Base-by-base conservation (phyloP, 176 grass and related monocot species). In the Bolboschoenus planiculmis region DNA sequence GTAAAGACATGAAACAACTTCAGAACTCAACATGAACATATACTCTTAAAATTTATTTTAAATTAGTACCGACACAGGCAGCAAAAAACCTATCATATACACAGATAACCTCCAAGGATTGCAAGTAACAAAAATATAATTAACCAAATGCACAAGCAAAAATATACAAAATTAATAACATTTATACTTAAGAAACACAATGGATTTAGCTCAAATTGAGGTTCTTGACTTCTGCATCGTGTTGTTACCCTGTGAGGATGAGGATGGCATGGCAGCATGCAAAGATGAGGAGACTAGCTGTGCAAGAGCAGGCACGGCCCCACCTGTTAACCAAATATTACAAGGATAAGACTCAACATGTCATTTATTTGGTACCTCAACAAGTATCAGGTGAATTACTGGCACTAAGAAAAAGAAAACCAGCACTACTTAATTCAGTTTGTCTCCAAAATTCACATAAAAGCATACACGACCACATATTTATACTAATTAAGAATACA, bases 221-320 rank as follows among this genome's bases (percentile, higher is more conserved):
- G 56, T 63, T 50, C 80, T 82, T 47, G 79, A 82, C 43, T 82
- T 82, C 59, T 82, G 58, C n/a, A 63, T 66, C 10, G 80, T 50
- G 58, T 63, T 66, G 7, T 66, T 48, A 46, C 60, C 27, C 64
- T 75, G 31, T 40, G 87, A 61, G 18, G 87, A 35, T 54, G 87
- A 85, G 0, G 82, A 81, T 18, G 87, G 83, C 78, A 82, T 85
- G 29, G 88, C 90, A 2, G 90, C 85, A 30, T 94, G 92, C 83
- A 84, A 89, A 40, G 92, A 97, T 31, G 95, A 97, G 2, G 90
- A 88, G 78, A 79, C 78, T 44, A 97, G 85, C 29, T 97, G 95
- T 27, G 95, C 92, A 48, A 90, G 11, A 27, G 95, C 95, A 81
- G 95, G 95, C 70, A 97, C 76, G 59, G 92, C 86, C 55, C 95